Base-by-base conservation (phyloP, 768 basidiomycete genomes). In the Pisolithus orientalis region DNA sequence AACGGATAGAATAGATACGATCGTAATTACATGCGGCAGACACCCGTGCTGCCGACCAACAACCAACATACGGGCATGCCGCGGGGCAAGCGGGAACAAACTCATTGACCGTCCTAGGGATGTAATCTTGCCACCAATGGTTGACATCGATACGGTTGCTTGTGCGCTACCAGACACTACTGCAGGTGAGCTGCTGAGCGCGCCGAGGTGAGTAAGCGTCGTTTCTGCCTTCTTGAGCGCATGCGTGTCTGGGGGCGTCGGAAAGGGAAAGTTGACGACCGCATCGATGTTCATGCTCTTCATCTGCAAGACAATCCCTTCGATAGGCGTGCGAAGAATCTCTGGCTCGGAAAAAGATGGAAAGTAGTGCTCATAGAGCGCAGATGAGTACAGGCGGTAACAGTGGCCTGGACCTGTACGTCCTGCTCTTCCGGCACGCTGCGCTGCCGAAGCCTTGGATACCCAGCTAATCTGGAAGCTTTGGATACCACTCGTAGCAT, bases 251-350 rank as follows among this genome's bases (percentile, higher is more conserved):
- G 96, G 96, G 13, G 95, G 87, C 0, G 96, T 97, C 1, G 96
- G 96, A 71, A 98, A 98, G 14, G 96, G 96, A 68, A 99, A 99
- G 71, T 98, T 98, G 59, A 91, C 77, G 38, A 98, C 92, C 1
- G 91, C 78, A 62, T 98, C 94, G 53, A 99, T 95, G 63, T 95
- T 91, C 94, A 99, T 97, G 67, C 84, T 85, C 75, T 99, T 99
- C 95, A 99, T 97, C 68, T 97, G 94, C 31, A 98, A 75, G 8
- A 98, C 90, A 24, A 98, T 86, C 2, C 94, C 94, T 60, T 98
- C 96, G 59, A 98, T 95, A 0, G 96, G 94, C 74, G 90, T 93
- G 24, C 94, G 87, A 42, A 93, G 77, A 51, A 98, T 94, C 67
- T 99, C 96, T 2, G 96, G 96, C 53, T 82, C 73, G 0, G 90